These are phyloP conservation scores for Pythium aquatile DNA, from an alignment of 352 stramenopile genomes.

Conservation along the genomic window DNA sequence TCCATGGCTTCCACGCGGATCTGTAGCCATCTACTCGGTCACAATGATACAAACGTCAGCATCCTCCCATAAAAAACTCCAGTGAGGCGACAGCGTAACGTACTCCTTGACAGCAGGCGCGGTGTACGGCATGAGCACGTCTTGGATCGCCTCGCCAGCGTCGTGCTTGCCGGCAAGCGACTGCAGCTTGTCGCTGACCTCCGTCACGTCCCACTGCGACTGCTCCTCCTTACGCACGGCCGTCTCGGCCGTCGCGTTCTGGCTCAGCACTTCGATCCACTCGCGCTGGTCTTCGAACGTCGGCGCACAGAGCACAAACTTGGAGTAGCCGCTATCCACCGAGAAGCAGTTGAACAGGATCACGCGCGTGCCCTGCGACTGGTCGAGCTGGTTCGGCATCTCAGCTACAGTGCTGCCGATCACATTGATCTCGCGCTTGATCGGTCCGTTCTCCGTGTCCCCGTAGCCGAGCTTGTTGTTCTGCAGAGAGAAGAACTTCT, in stretches of 20 bases:
- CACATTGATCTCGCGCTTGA: conserved; percentile 88
- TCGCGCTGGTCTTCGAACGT: conserved; percentile 88
- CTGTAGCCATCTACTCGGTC: conserved; percentile 68
- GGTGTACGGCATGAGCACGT: conserved; percentile 74
- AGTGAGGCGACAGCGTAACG: conserved; percentile 26
- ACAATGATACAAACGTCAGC: conserved; percentile 1
- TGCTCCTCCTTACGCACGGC: conserved; percentile 75
- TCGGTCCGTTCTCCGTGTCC: conserved; percentile 72
- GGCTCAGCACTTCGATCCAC: conserved; percentile 85
- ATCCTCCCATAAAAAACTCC: conserved; percentile 3
- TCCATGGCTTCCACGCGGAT: conserved; percentile 85
- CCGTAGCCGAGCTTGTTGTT: conserved; percentile 87
- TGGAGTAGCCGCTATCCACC: conserved; percentile 80
- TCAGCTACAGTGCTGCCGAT: conserved; percentile 79
- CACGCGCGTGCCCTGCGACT: conserved; percentile 80
- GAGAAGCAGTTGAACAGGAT: conserved; percentile 88
- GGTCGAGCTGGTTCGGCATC: conserved; percentile 86
- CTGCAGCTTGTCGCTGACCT: conserved; percentile 78
- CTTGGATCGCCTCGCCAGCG: conserved; percentile 59
- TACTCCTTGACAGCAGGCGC: conserved; percentile 86
- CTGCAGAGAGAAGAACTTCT: conserved; percentile 83
- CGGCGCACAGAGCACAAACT: conserved; percentile 79
- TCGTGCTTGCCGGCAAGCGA: conserved; percentile 78
- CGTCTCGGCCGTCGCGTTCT: conserved; percentile 83
- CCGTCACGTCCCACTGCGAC: conserved; percentile 68